Evolutionary conservation across 305 asterid genomes (phyloP), one percentile per base, ranked within the genome.

Genomic region (Nicotiana rustica): DNA sequence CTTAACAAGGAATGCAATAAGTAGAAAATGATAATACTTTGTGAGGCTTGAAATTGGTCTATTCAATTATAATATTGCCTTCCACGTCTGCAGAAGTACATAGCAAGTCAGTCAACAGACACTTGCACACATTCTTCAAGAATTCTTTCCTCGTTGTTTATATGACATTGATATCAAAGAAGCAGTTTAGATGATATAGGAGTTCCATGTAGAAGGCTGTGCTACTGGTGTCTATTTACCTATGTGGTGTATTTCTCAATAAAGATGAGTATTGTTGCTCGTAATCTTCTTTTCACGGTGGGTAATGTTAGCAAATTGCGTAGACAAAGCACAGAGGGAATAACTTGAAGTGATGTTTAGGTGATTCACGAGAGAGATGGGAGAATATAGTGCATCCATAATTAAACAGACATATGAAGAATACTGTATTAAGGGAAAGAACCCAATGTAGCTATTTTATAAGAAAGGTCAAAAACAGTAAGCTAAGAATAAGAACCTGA

Each of bases 401-500:
- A 75, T 75, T 52, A 75, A 75, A 7, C 64, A 75, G 47, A 25
- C 79, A 2, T 25, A 25, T 52, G 79, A 14, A 49, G 44, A 75
- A 75, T 52, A 52, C 44, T 15, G 29, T 29, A 75, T 75, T 29
- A 75, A 52, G 41, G 44, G 65, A 52, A 75, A 75, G 47, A 75
- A 52, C 47, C n/a, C 65, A 19, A 75, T 62, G 0, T 36, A 49
- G 65, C 79, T 52, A 75, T 12, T 7, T 52, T 52, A 47, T 75
- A 75, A 25, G 29, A 15, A 52, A 75, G 65, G 29, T 25, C 25
- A 52, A 75, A 62, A 29, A 31, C 21, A 78, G 82, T 44, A 49
- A 79, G 60, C 36, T 25, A 38, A 71, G 66, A 79, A 77, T 82
- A 62, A 87, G 80, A 85, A 95, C 99, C 99, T 95, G 99, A 81